Percentiles rank a stretch among this genome's conserved stretches.
Evolutionary conservation across 2,329 filamentous ascomycete species (phyloP).

Genomic region (Metarhizium brunneum): DNA sequence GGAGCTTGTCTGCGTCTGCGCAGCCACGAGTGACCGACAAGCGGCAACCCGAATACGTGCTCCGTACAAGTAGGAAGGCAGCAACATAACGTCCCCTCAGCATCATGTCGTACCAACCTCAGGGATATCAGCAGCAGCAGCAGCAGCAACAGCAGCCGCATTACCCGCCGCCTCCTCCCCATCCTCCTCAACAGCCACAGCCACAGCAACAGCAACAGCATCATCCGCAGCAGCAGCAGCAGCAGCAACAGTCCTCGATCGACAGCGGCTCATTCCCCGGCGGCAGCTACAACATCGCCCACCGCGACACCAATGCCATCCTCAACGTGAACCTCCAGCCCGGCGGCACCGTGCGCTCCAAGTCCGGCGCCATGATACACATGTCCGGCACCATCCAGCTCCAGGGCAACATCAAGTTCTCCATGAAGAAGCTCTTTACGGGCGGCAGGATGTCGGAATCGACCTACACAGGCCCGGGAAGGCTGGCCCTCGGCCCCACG

Average conservation of each 20-base stretch:
- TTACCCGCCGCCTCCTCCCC: background rate
- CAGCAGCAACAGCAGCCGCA: background rate
- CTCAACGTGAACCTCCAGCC: constrained; percentile 10
- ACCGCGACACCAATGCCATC: constrained; percentile 11
- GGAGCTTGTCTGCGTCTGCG: no score
- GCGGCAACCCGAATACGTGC: no score
- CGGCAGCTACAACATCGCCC: constrained; percentile 9
- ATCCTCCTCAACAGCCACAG: background rate
- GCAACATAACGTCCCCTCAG: no score
- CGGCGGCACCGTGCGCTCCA: constrained; percentile 8
- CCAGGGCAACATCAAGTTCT: constrained; percentile 12
- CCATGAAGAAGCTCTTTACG: constrained; percentile 12
- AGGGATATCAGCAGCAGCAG: background rate
- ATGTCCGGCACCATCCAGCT: constrained; percentile 12
- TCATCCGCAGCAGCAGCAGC: background rate
- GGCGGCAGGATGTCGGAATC: constrained; percentile 12
- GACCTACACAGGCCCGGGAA: constrained; percentile 9
- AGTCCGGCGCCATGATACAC: constrained; percentile 13
- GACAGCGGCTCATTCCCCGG: constrained; percentile 9
- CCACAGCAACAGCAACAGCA: background rate
- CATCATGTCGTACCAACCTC: background rate
- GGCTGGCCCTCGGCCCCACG: constrained; percentile 10
- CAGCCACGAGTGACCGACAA: no score
- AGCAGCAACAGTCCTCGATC: background rate
- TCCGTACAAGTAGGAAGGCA: no score